Conservation (phyloP, 345 rosid genomes). For the Odontarrhena argentea region DNA sequence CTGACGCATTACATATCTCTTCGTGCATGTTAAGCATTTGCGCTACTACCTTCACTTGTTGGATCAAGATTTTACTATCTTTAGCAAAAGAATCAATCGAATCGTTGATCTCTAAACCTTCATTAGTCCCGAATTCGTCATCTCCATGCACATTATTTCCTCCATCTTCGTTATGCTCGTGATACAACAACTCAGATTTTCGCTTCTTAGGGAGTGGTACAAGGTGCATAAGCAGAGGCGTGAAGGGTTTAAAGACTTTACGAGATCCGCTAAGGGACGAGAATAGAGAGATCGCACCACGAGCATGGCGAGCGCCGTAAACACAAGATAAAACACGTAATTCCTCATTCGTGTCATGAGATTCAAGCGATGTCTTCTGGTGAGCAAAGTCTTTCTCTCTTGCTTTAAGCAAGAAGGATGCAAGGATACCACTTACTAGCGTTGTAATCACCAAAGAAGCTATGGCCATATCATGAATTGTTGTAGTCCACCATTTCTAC, state of each 20-base stretch:
- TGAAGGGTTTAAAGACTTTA: constrained; percentile 43
- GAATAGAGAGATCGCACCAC: constrained; percentile 55
- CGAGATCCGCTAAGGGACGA: constrained; percentile 55
- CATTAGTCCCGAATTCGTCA: constrained; percentile 83
- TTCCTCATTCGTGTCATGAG: constrained; percentile 54
- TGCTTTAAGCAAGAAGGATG: constrained; percentile 52
- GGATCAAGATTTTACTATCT: constrained; percentile 57
- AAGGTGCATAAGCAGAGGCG: constrained; percentile 70
- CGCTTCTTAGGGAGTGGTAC: constrained; percentile 76
- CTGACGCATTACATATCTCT: constrained; percentile 71
- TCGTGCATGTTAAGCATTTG: constrained; percentile 56
- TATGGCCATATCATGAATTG: constrained; percentile 53
- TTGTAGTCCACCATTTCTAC: constrained; percentile 51
- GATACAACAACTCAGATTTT: constrained; percentile 57
- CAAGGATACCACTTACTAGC: constrained; percentile 57
- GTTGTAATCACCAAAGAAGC: constrained; percentile 64
- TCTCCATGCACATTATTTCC: constrained; percentile 54
- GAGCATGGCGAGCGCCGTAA: constrained; percentile 67
- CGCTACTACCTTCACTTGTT: constrained; percentile 66
- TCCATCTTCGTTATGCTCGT: constrained; percentile 68
- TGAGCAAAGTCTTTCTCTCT: constrained; percentile 52
- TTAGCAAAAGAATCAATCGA: constrained; percentile 60
- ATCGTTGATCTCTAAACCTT: constrained; percentile 69
- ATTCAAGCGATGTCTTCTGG: constrained; percentile 51
- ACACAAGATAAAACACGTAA: constrained; percentile 68